A percentile compares a stretch with the other conserved stretches of the same genome.
Evolutionary conservation across 768 basidiomycete species (phyloP).

Genomic region (Boletus reticulatus): DNA sequence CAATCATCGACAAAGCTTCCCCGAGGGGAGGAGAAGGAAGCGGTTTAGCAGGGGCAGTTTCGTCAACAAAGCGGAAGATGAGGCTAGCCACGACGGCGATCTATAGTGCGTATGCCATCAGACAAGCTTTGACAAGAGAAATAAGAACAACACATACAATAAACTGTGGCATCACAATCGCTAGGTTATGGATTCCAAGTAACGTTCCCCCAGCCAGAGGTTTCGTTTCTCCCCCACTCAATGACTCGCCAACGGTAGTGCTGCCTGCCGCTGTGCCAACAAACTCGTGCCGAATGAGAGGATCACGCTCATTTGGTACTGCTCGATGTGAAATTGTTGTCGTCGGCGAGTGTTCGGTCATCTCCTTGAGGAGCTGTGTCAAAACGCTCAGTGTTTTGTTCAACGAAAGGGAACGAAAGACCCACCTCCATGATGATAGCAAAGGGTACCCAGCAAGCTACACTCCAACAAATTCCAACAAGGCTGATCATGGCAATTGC

Average conservation of each 20-base stretch:
- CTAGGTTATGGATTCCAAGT: slow-evolving; percentile 92
- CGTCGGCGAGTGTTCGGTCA: slow-evolving; percentile 38
- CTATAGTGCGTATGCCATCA: slow-evolving; percentile 36
- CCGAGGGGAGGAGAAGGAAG: slow-evolving; percentile 32
- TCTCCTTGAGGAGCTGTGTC: slow-evolving; percentile 69
- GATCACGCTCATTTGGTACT: slow-evolving; percentile 44
- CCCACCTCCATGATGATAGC: slow-evolving; percentile 95
- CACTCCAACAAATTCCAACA: slow-evolving; percentile 94
- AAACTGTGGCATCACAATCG: slow-evolving; percentile 94
- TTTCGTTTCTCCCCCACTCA: slow-evolving; percentile 28
- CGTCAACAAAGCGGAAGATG: slow-evolving; percentile 84
- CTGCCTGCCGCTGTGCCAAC: slow-evolving; percentile 41
- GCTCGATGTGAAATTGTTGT: slow-evolving; percentile 12
- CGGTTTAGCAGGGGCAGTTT: slow-evolving; percentile 19
- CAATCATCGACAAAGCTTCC: slow-evolving; percentile 21
- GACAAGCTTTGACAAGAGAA: not conserved
- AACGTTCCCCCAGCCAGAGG: slow-evolving; percentile 86
- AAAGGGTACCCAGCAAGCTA: slow-evolving; percentile 97
- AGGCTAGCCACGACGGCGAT: slow-evolving; percentile 81
- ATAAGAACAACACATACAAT: slow-evolving; percentile 53
- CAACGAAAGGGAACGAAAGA: slow-evolving; percentile 34
- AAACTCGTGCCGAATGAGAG: slow-evolving; percentile 56
- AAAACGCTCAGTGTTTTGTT: not conserved
- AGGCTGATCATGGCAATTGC: slow-evolving; percentile 81
- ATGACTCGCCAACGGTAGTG: slow-evolving; percentile 31